phyloP scores from a whole-genome alignment of 306 rosid species.

The Quercus glauca region DNA sequence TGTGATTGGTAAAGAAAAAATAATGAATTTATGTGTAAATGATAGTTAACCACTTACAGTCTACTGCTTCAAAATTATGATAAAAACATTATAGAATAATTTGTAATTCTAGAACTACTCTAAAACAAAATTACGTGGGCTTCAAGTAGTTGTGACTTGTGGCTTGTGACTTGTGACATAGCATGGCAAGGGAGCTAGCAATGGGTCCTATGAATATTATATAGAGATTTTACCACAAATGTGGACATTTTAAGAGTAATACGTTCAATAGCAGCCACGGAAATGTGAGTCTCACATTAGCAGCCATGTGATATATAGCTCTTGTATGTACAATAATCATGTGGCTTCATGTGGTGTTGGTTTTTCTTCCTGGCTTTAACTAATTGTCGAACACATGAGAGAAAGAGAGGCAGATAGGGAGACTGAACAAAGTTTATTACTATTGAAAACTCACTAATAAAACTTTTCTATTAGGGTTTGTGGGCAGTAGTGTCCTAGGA shows the following conservation, averaged over 20 bases:
- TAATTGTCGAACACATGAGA: not conserved
- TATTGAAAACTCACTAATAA: no score
- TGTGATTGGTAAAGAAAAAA: no score
- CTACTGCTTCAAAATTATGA: rapidly evolving
- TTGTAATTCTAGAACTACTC: no score
- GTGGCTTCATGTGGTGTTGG: not conserved
- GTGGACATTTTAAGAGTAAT: not conserved
- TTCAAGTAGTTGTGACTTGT: not conserved
- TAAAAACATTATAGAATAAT: no score
- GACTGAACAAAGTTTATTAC: not conserved
- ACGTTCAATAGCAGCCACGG: not conserved
- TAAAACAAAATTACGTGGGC: not conserved
- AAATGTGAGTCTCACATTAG: not conserved
- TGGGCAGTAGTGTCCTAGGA: not conserved
- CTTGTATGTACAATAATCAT: not conserved
- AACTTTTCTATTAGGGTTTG: not conserved
- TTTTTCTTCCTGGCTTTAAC: not conserved
- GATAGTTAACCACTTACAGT: no score
- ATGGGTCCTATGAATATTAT: not conserved
- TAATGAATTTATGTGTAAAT: rapidly evolving
- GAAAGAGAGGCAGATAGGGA: not conserved
- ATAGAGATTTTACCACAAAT: not conserved
- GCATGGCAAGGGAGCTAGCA: not conserved
- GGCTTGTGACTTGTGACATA: not conserved
- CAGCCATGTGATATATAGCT: not conserved